These are phyloP conservation scores for Ophiocytium majus DNA, from an alignment of 352 stramenopile genomes.

Conservation along the genomic window DNA sequence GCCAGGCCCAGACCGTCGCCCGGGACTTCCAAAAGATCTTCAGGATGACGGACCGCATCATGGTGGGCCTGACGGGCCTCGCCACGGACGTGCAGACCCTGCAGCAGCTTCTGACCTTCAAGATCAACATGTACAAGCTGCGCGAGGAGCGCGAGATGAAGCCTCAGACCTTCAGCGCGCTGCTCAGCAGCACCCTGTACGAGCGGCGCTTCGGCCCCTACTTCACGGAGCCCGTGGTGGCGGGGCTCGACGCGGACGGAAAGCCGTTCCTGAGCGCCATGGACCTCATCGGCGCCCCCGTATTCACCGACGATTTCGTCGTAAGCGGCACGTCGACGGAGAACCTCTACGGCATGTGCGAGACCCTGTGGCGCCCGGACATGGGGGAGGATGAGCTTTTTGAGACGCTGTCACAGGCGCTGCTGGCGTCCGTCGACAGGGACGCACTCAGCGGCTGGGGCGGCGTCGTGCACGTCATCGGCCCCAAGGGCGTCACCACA, in stretches of 20 bases:
- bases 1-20: slow-evolving; percentile 92
- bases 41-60: slow-evolving; percentile 88
- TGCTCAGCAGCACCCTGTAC: slow-evolving; percentile 95
- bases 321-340: slow-evolving; percentile 94
- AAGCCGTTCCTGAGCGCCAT: slow-evolving; percentile 94
- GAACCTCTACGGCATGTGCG: slow-evolving; percentile 97
- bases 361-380: slow-evolving; percentile 94
- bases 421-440: slow-evolving; percentile 95
- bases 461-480: slow-evolving; percentile 96
- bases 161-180: slow-evolving; percentile 89
- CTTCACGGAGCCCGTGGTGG: slow-evolving; percentile 97
- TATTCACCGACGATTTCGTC: slow-evolving; percentile 95
- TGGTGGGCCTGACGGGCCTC: slow-evolving; percentile 90
- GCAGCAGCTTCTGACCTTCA: slow-evolving; percentile 85
- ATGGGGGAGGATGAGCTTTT: slow-evolving; percentile 93
- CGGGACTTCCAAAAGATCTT: slow-evolving; percentile 99
- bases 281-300: slow-evolving; percentile 94
- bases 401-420: slow-evolving; percentile 94
- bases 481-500: slow-evolving; percentile 47
- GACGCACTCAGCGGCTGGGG: slow-evolving; percentile 97
- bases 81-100: slow-evolving; percentile 97
- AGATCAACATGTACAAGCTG: slow-evolving; percentile 95
- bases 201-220: slow-evolving; percentile 98
- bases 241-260: slow-evolving; percentile 88
- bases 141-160: slow-evolving; percentile 97